phyloP scores from a whole-genome alignment of 2,329 filamentous ascomycete genomes.

The Beauveria brongniartii region DNA sequence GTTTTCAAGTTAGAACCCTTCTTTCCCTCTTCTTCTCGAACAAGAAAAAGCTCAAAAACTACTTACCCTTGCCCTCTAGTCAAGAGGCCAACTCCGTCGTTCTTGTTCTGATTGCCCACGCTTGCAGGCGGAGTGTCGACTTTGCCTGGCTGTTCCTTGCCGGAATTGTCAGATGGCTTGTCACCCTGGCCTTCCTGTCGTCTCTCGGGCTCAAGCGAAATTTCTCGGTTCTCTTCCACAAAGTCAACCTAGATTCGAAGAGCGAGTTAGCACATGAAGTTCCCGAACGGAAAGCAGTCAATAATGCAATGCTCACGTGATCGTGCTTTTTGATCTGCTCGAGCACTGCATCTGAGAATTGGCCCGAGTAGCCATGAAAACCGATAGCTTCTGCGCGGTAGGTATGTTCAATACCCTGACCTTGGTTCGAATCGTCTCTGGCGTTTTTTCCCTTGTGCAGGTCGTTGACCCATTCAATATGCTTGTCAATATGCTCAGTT shows the following conservation, averaged over 20 bases:
- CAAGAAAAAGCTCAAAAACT: background rate
- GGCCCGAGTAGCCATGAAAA: background rate
- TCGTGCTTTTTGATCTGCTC: background rate
- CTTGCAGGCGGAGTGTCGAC: background rate
- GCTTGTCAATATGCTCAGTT: background rate
- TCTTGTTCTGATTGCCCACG: background rate
- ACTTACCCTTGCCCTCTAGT: background rate
- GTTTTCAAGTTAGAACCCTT: background rate
- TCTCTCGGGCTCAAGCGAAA: background rate
- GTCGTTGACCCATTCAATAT: background rate
- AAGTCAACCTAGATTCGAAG: background rate
- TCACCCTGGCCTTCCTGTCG: background rate
- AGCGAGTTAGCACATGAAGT: background rate
- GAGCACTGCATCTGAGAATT: background rate
- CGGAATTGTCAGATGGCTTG: too few relatives aligned
- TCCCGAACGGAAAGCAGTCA: background rate
- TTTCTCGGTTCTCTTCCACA: background rate
- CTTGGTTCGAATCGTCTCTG: background rate
- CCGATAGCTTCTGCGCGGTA: background rate
- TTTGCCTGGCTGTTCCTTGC: too few relatives aligned
- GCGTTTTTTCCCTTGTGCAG: background rate
- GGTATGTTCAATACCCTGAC: background rate
- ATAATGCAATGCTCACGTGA: background rate
- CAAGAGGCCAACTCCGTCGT: background rate
- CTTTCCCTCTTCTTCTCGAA: too few relatives aligned